These are phyloP conservation scores for Arabidopsis lyrata DNA, from an alignment of 441 rosid species.

Conservation along the genomic window DNA sequence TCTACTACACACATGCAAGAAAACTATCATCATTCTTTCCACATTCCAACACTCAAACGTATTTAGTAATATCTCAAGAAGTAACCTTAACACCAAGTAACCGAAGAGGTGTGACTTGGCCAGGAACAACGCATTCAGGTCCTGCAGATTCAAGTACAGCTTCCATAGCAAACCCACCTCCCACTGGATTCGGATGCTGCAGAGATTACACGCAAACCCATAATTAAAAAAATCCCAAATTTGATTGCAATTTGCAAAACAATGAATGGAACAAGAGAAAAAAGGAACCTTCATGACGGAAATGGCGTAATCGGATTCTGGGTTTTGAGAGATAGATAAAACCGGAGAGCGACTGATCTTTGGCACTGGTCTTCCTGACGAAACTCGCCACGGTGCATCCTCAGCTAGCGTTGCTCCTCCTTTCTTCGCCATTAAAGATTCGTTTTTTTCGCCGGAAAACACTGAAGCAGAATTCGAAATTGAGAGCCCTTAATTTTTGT, in stretches of 20 bases:
- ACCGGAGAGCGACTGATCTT: constrained; percentile 74
- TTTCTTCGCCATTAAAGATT: constrained; percentile 59
- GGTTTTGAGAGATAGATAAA: constrained; percentile 62
- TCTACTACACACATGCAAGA: not conserved
- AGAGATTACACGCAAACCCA: constrained; percentile 2
- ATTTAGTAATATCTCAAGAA: not conserved
- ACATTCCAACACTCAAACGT: not conserved
- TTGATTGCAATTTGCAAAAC: constrained; percentile 4
- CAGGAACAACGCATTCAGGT: constrained; percentile 87
- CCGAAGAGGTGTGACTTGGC: constrained; percentile 75
- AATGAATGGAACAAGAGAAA: not conserved
- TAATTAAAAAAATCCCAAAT: not conserved
- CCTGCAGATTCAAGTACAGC: constrained; percentile 91
- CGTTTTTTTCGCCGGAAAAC: not conserved
- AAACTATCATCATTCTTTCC: not conserved
- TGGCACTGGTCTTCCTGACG: constrained; percentile 66
- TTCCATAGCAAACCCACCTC: constrained; percentile 73
- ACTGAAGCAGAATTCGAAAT: constrained; percentile 7
- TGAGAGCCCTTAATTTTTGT: not conserved
- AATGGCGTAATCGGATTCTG: constrained; percentile 63
- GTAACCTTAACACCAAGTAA: constrained; percentile 84
- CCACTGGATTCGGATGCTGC: constrained; percentile 85
- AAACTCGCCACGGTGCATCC: constrained; percentile 86
- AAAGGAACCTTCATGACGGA: constrained; percentile 83
- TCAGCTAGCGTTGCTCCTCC: constrained; percentile 62